Percentiles rank a stretch among this genome's conserved stretches.
Conservation (phyloP, 1,139 yeast genomes). For the Hyphopichia pseudoburtonii region DNA sequence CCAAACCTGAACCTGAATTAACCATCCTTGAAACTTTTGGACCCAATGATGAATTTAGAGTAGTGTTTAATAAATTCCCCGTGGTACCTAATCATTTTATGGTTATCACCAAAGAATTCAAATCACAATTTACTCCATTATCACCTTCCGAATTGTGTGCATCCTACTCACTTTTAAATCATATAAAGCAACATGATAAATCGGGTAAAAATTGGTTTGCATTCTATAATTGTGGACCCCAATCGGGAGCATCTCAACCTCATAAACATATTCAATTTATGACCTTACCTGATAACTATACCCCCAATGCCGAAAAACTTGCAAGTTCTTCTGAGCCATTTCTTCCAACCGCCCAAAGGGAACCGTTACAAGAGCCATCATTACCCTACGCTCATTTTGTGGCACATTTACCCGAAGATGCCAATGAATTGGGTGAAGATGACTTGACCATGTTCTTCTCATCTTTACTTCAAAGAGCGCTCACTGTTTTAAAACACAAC, state of each 20-base stretch:
- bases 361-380: constrained; percentile 60
- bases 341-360: constrained; percentile 51
- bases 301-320: constrained; percentile 60
- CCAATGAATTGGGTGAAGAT: constrained; percentile 47
- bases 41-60: constrained; percentile 47
- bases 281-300: constrained; percentile 59
- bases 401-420: constrained; percentile 56
- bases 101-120: constrained; percentile 70
- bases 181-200: constrained; percentile 18
- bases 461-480: constrained; percentile 65
- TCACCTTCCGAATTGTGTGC: constrained; percentile 65
- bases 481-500: constrained; percentile 62
- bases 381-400: constrained; percentile 84
- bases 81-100: constrained; percentile 77
- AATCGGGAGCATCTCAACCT: constrained; percentile 90
- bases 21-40: constrained; percentile 59
- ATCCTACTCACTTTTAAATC: constrained; percentile 50
- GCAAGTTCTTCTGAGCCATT: constrained; percentile 47
- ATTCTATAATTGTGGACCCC: constrained; percentile 84
- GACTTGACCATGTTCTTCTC: constrained; percentile 64
- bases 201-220: constrained; percentile 52
- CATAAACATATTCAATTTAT: constrained; percentile 91
- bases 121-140: constrained; percentile 70
- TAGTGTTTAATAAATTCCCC: constrained; percentile 84
- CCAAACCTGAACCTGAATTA: constrained; percentile 74